A percentile compares a stretch with the other conserved stretches of the same genome.
These are phyloP conservation scores for Cyclotella choctawhatcheeana DNA, from an alignment of 108 stramenopile genomes.

Conservation along the genomic window DNA sequence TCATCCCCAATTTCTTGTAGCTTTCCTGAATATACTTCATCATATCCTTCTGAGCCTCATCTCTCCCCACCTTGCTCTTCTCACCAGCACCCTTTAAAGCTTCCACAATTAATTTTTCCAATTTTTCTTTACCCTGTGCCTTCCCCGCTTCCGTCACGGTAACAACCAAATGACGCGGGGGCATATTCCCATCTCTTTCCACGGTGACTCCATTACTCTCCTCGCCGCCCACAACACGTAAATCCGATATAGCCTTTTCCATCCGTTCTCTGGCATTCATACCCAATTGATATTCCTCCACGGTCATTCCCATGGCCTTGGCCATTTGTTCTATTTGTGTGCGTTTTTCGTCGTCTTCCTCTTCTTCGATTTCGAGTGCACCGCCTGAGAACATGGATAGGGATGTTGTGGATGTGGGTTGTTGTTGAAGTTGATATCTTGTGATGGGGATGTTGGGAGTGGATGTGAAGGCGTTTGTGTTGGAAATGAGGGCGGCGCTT, in stretches of 20 bases:
- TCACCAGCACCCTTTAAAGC: conserved; percentile 63
- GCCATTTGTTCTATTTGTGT: conserved; percentile 73
- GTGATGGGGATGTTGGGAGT: not conserved
- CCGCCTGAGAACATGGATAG: conserved; percentile 83
- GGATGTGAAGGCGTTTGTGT: conserved; percentile 36
- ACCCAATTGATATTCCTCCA: conserved; percentile 82
- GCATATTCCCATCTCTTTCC: conserved; percentile 78
- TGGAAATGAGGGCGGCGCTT: conserved; percentile 33
- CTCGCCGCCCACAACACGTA: conserved; percentile 66
- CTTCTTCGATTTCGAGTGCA: conserved; percentile 67
- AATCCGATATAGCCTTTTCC: conserved; percentile 53
- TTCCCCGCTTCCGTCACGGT: conserved; percentile 79
- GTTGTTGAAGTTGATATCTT: not conserved
- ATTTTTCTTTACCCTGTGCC: conserved; percentile 63
- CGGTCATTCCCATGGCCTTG: conserved; percentile 85
- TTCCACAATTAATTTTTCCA: conserved; percentile 63
- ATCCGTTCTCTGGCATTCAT: conserved; percentile 69
- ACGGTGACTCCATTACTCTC: conserved; percentile 57
- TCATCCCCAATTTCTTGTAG: conserved; percentile 64
- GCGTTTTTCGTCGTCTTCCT: conserved; percentile 66
- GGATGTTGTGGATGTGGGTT: not conserved
- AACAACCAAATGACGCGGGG: conserved; percentile 71
- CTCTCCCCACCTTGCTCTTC: conserved; percentile 60
- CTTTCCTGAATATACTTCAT: conserved; percentile 75
- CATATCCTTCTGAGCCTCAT: conserved; percentile 81